These are phyloP conservation scores for Polytrichum formosum DNA, from an alignment of 225 moss, liverwort and hornwort species.

Conservation along the genomic window DNA sequence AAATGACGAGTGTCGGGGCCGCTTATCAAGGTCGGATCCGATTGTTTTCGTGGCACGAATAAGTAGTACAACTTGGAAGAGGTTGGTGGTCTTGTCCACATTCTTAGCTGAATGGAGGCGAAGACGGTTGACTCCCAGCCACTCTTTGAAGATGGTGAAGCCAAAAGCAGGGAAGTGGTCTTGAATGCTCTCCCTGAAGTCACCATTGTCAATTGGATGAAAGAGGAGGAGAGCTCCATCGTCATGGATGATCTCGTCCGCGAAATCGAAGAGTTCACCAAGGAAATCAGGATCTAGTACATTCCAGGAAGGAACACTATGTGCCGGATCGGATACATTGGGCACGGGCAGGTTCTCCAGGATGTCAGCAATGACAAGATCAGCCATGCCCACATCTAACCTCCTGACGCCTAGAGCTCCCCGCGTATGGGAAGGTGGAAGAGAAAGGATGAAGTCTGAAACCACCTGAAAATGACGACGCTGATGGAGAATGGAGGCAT, in stretches of 20 bases:
- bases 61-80: too few relatives aligned
- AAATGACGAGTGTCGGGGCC: too few relatives aligned
- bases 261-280: background rate
- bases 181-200: background rate
- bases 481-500: too few relatives aligned
- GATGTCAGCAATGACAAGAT: background rate
- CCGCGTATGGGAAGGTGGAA: too few relatives aligned
- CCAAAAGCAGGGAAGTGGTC: background rate
- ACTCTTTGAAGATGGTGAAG: background rate
- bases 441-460: too few relatives aligned
- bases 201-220: background rate
- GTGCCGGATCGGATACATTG: background rate
- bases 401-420: background rate
- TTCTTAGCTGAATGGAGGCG: too few relatives aligned
- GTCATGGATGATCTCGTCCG: conserved; percentile 1
- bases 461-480: too few relatives aligned
- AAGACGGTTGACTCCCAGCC: background rate
- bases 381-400: too few relatives aligned
- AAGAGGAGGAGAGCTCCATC: conserved; percentile 1
- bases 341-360: background rate
- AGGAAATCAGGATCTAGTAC: background rate
- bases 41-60: background rate
- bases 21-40: too few relatives aligned
- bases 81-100: too few relatives aligned
- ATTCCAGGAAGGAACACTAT: background rate